Percentiles rank a stretch among this genome's conserved stretches.
Evolutionary conservation across 2,329 filamentous ascomycete genomes (phyloP).

Genomic region (Xylariaceae sp.): DNA sequence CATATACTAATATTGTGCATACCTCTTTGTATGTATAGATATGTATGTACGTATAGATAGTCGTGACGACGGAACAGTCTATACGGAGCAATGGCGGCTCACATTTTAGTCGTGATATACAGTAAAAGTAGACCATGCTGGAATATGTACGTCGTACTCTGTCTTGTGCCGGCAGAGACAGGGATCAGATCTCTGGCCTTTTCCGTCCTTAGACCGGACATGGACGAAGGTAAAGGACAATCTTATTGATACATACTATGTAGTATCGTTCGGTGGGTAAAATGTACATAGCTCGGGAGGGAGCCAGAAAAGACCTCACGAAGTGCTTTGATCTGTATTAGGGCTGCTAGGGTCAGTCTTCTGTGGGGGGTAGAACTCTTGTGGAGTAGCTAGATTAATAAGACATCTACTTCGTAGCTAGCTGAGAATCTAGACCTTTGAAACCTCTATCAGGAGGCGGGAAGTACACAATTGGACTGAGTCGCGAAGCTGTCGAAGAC

Average conservation of each 20-base stretch:
- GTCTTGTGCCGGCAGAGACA: neutral
- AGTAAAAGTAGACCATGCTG: neutral
- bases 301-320: neutral
- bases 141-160: neutral
- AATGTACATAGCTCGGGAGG: neutral
- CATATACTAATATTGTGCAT: too few relatives aligned
- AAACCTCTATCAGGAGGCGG: neutral
- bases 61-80: too few relatives aligned
- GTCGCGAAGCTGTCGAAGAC: slow-evolving; percentile 6
- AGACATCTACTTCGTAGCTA: too few relatives aligned
- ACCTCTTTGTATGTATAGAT: neutral
- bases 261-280: neutral
- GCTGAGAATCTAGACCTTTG: slow-evolving; percentile 22
- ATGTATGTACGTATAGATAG: too few relatives aligned
- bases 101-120: too few relatives aligned
- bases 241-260: too few relatives aligned
- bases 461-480: neutral
- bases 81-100: too few relatives aligned
- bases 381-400: slow-evolving; percentile 15
- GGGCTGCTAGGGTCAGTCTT: too few relatives aligned
- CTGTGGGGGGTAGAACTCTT: neutral
- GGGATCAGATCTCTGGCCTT: too few relatives aligned
- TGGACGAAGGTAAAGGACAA: too few relatives aligned
- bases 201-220: too few relatives aligned
- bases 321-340: too few relatives aligned